phyloP scores from a whole-genome alignment of 345 rosid genomes.

The Excoecaria cochinchinensis region DNA sequence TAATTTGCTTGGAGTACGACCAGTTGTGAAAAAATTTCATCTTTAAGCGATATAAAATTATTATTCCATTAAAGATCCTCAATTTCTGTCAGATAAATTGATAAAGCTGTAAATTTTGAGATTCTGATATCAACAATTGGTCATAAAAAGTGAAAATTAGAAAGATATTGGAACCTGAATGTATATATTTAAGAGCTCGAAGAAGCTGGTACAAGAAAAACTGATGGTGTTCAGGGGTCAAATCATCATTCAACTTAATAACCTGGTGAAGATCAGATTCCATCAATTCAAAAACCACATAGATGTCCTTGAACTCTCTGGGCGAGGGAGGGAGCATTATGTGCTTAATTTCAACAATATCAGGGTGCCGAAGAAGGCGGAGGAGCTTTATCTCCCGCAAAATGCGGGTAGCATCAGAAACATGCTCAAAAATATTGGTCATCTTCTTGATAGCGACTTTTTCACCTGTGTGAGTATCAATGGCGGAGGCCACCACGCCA shows the following conservation, averaged over 20 bases:
- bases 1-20: neutral
- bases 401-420: constrained; percentile 87
- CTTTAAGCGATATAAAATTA: neutral
- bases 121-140: neutral
- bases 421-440: constrained; percentile 87
- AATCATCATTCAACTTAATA: constrained; percentile 80
- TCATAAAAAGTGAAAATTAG: constrained; percentile 7
- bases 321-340: constrained; percentile 97
- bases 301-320: constrained; percentile 89
- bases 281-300: constrained; percentile 97
- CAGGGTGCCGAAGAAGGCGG: constrained; percentile 77
- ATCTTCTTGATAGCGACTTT: constrained; percentile 96
- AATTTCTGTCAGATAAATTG: neutral
- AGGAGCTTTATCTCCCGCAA: constrained; percentile 95
- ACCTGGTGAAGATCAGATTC: constrained; percentile 97
- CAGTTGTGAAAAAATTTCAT: neutral
- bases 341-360: constrained; percentile 87
- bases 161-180: constrained; percentile 54
- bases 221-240: constrained; percentile 88
- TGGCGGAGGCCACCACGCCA: constrained; percentile 93
- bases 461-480: constrained; percentile 88
- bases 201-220: constrained; percentile 99
- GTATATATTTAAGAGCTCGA: constrained; percentile 88
- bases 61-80: neutral
- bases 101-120: neutral